Evolutionary conservation across 2,329 filamentous ascomycete species (phyloP), one percentile per base, ranked within the genome.

Genomic region (Lithohypha guttulata): DNA sequence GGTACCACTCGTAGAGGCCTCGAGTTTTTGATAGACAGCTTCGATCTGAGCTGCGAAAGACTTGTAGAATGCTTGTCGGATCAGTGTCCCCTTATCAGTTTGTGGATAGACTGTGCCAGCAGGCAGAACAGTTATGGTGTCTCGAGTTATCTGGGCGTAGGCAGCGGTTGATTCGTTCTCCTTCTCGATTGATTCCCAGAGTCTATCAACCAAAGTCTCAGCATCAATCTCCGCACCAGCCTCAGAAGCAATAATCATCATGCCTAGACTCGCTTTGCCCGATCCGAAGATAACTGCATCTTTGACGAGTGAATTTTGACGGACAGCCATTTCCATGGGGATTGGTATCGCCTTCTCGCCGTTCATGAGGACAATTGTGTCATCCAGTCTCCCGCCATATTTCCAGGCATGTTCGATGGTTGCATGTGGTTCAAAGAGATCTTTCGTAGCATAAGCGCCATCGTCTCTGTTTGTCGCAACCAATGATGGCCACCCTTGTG

Each of bases 301-400:
- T 18, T 26, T 42, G 1, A 46, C 20, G 7, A 22, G 4, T 4
- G 41, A 19, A 33, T 39, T 28, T 1, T 20, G 33, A 27, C 33
- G 18, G 5, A 79, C 66, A 0, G 63, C 60, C 3, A 69, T 66
- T 52, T 81, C 77, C 26, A 68, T 61, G 0, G 60, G 57, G 4
- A 70, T 54, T 0, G 67, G 66, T 14, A 65, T 58, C 1, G 65
- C 64, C 42, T 71, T 71, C 50, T 71, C 67, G 6, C 67, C 68
- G 38, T 70, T 71, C 4, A 65, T 55, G 5, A 71, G 51, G 1
- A 63, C 63, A 8, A 71, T 51, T 4, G 62, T 59, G 46, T 70
- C 67, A 36, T 70, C 67, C 4, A 66, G 46, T 11, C 67, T 57
- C 4, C 60, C 60, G n/a, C 22, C 29, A 27, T 66, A 69, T 43